Evolutionary conservation across 2,329 filamentous ascomycete species (phyloP), one percentile per base, ranked within the genome.

Genomic region (Canariomyces notabilis): DNA sequence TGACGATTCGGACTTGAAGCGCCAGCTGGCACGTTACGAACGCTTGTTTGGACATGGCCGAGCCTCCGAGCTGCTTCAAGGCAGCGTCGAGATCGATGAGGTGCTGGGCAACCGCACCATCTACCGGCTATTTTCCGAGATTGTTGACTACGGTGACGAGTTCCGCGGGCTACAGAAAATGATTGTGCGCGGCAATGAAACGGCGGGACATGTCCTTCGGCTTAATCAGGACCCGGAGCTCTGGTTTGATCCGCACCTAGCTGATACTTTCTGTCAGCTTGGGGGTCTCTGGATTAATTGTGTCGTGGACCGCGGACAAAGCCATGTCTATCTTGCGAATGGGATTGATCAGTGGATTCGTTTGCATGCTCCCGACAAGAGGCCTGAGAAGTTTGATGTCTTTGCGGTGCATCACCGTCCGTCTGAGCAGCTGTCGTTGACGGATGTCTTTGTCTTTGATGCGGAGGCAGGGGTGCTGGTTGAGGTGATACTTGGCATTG

Each of bases 391-490:
- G 19, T 47, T 44, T 44, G 33, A 50, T 37, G 34, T 49, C 12
- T 7, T 40, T 5, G 49, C 37, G 3, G 9, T 23, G 11, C 46
- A 45, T 21, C 20, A 51, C 11, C 53, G 42, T 9, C 15, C 47
- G 7, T 57, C 56, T 0, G 62, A 64, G 7, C 57, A 57, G 21
- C 38, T 22, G 1, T 64, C 51, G 44, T 14, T 61, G 8, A 64
- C 51, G 2, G 67, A 69, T 39, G 45, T 68, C 3, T 68, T 67
- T 39, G 56, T 62, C 4, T 68, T 66, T 42, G 58, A 68, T 36
- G 38, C 59, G 1, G 18, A n/a, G 1, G 55, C 48, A 5, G 63
- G 64, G 1, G 7, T 33, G 3, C 49, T 70, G 18, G 42, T 53
- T 0, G 66, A 67, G 41, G 57, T 60, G 6, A 61, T 69, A 5